Evolutionary conservation across 2,329 filamentous ascomycete species (phyloP), one percentile per base, ranked within the genome.

Genomic region (Thyridium curvatum): DNA sequence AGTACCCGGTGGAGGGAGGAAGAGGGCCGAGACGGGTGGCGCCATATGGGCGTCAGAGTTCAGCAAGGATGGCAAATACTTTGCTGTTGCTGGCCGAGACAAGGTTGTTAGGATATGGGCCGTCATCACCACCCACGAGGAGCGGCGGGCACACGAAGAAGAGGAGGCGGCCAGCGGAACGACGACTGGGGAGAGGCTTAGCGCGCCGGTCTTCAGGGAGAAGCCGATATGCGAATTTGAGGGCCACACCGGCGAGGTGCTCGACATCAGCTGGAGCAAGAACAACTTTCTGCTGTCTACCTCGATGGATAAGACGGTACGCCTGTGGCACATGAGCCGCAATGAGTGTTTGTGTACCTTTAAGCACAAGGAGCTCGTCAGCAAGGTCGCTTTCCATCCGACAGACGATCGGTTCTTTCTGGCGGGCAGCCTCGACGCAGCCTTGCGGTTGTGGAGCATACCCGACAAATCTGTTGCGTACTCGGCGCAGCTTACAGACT

Each of bases 191-290:
- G 77, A 83, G 47, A 80, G 79, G 46, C 67, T 97, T 34, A 94
- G 86, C 50, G 91, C 93, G 2, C 91, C 91, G 3, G 91, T 98
- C 1, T 97, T 98, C 55, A 79, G 81, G 46, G 77, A 78, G 36
- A 84, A 86, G 52, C 86, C 90, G 0, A 59, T 86, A 9, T 77
- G 82, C 40, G 85, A 95, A 54, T 96, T 93, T 47, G 66, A 75
- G 39, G 90, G 89, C 4, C 93, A 98, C 56, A 83, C 79, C 1
- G 82, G 84, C 13, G 90, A 94, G 49, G 80, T 98, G 6, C 66
- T 98, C 47, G 91, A 95, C 56, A 61, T 98, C 43, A 94, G 87
- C 58, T 98, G 93, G 93, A 97, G 91, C 67, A 98, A 97, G 71
- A 98, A 98, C 62, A 95, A 94, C 59, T 98, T 98, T 51, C 63